Percentiles rank a stretch among this genome's conserved stretches.
These are phyloP conservation scores for Malassezia dermatis DNA, from an alignment of 1,284 basidiomycete genomes.

Conservation along the genomic window DNA sequence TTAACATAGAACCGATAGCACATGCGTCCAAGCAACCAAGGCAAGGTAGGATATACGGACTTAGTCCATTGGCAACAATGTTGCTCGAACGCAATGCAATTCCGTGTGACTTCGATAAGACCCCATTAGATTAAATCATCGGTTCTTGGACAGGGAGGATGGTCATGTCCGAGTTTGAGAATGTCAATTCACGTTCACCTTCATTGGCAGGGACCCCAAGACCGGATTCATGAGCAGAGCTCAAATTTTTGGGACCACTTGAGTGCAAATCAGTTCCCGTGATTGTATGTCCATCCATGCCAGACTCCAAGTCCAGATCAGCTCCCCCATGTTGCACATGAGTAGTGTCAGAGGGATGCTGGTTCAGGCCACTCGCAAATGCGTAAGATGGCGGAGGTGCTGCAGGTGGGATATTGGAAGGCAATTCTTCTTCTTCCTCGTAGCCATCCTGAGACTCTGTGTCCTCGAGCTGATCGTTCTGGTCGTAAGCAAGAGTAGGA, in stretches of 20 bases:
- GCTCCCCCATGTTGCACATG: neutral
- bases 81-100: neutral
- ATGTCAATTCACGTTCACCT: neutral
- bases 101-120: too few relatives aligned
- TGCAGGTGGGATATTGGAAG: neutral
- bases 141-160: neutral
- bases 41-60: neutral
- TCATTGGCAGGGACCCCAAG: neutral
- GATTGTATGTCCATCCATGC: neutral
- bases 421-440: neutral
- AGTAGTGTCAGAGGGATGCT: neutral
- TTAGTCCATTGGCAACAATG: neutral
- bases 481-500: neutral
- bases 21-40: neutral
- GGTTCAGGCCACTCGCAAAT: neutral
- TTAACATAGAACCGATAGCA: neutral
- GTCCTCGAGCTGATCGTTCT: neutral
- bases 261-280: neutral
- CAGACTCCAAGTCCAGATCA: neutral
- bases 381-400: neutral
- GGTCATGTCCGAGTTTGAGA: neutral
- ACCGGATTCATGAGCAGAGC: neutral
- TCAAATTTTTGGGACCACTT: neutral
- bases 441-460: neutral
- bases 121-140: neutral